Conservation (phyloP, 1,284 basidiomycete genomes). For the Ceratobasidium theobromae region DNA sequence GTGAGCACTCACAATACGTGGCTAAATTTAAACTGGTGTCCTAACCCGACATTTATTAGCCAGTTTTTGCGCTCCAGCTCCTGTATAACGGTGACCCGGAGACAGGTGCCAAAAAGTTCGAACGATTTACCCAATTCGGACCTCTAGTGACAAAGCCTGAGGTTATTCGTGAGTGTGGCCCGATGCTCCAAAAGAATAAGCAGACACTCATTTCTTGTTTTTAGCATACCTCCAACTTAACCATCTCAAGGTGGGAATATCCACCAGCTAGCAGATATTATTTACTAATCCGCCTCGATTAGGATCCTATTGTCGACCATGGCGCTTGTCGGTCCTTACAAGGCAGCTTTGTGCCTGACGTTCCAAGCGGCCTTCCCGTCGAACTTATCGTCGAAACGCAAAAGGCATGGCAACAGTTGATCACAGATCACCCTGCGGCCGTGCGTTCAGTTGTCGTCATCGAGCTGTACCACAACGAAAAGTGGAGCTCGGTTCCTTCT, state of each 20-base stretch:
- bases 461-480: constrained; percentile 27
- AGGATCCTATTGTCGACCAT: background rate
- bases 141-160: background rate
- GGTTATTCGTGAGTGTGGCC: background rate
- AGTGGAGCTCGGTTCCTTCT: constrained; percentile 4
- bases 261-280: background rate
- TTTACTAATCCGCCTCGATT: background rate
- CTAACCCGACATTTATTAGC: constrained; percentile 3
- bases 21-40: background rate
- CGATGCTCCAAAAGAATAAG: background rate
- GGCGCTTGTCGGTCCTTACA: background rate
- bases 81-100: constrained; percentile 7
- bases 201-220: background rate
- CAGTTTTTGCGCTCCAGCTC: background rate
- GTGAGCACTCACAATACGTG: background rate
- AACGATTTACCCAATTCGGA: constrained; percentile 29
- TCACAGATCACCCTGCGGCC: constrained; percentile 8
- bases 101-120: constrained; percentile 20
- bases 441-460: background rate
- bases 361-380: background rate
- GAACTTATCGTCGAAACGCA: background rate
- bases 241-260: background rate
- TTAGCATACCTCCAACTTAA: constrained; percentile 16
- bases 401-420: background rate
- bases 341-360: constrained; percentile 12